Evolutionary conservation across 2,329 filamentous ascomycete species (phyloP).

Genomic region (Fusarium sp.): DNA sequence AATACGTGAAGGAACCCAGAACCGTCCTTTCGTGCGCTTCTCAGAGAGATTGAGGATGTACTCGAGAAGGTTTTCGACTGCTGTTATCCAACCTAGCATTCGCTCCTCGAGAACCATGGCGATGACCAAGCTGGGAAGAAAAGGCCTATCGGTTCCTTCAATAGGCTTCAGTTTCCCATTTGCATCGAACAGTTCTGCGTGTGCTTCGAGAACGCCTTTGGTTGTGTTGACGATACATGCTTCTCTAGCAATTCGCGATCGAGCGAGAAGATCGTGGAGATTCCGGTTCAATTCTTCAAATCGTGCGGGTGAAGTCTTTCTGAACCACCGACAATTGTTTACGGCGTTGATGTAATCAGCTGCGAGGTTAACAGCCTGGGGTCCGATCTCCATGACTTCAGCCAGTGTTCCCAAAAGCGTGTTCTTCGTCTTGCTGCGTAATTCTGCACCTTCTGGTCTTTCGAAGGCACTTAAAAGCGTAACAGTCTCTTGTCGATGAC

Average conservation of each 20-base stretch:
- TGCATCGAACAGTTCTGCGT: constrained; percentile 57
- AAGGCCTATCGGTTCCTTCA: constrained; percentile 39
- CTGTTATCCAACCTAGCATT: constrained; percentile 44
- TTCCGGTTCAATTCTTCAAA: constrained; percentile 39
- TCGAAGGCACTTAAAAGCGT: constrained; percentile 54
- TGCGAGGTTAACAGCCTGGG: constrained; percentile 40
- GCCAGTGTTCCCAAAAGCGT: constrained; percentile 49
- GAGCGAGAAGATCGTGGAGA: constrained; percentile 41
- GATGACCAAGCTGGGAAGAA: constrained; percentile 56
- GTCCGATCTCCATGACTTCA: constrained; percentile 44
- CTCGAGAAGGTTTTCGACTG: constrained; percentile 52
- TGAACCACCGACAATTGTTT: constrained; percentile 50
- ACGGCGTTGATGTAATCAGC: constrained; percentile 45
- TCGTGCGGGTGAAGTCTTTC: constrained; percentile 34
- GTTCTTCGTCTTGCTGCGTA: constrained; percentile 50
- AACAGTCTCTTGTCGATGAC: constrained; percentile 49
- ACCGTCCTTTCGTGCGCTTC: constrained; percentile 49
- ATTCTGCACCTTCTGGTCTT: constrained; percentile 51
- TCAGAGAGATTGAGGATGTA: constrained; percentile 53
- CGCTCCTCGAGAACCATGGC: constrained; percentile 62
- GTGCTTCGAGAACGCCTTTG: constrained; percentile 54
- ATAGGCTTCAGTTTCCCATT: constrained; percentile 52
- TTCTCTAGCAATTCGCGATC: constrained; percentile 46
- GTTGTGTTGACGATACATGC: constrained; percentile 52
- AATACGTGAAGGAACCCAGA: constrained; percentile 59